Evolutionary conservation across 2,329 filamentous ascomycete genomes (phyloP), one percentile per base, ranked within the genome.

Genomic region (Aureobasidium namibiae): DNA sequence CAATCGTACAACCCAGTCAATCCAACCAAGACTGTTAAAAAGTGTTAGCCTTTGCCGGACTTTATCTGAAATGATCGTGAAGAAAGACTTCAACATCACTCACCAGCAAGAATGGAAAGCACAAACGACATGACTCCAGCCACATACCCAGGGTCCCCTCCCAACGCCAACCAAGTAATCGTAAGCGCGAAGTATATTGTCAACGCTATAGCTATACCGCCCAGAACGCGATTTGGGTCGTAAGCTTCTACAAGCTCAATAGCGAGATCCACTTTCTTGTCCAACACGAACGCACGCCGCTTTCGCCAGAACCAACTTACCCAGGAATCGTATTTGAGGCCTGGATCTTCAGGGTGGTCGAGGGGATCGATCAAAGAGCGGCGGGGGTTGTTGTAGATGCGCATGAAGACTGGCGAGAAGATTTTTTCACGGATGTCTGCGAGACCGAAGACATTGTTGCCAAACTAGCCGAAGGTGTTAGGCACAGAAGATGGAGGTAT

Each of bases 121-220:
- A 56, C 52, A 24, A 56, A 56, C 4, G 52, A 56, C 52, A 56
- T 56, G 39, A 56, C 52, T 6, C 52, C 52, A 23, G 52, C 29
- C 18, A 56, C 52, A 14, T 56, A 56, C 1, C 9, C 14, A 3
- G 52, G 52, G 36, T 56, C 52, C 3, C 52, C 39, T n/a, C 52
- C 52, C 18, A 45, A 16, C 8, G 39, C 39, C 18, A 56, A 11
- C 52, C 52, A 56, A 10, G 31, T 41, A 6, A 45, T 45, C 5
- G 52, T 45, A 4, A 56, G 36, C 0, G 52, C 4, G 14, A 56
- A 45, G 29, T 41, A 56, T 11, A 45, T 21, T 21, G 13, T 13
- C 18, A 56, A 11, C 8, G 52, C 52, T 10, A 34, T n/a, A 2
- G 52, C 39, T n/a, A 45, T 45, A 0, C 36, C 39, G 8, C 52